Evolutionary conservation across 371 early-diverging fungal species (phyloP), one percentile per base, ranked within the genome.

Genomic region (Mucor velutinosus): DNA sequence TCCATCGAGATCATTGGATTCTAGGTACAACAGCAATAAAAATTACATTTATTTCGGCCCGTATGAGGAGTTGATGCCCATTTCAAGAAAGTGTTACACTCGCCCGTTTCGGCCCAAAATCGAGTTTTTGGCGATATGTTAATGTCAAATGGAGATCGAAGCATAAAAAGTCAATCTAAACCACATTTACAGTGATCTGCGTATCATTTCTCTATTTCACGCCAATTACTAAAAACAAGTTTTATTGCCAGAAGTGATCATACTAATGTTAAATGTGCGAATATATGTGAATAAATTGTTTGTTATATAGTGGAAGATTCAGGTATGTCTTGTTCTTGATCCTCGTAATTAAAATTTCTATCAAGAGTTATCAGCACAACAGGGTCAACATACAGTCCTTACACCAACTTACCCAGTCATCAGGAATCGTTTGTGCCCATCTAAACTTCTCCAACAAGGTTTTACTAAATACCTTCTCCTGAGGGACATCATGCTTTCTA

Each of bases 361-460:
- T 5, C n/a, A 8, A 35, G 35, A 35, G 11, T 30, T 30, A 30
- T 30, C 30, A 30, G 30, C 6, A 33, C 33, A 33, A 33, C 33
- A 33, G 1, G 33, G 7, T 33, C 33, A 33, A 33, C 4, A 33
- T 41, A 1, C 37, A 37, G 14, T 4, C 6, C n/a, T n/a, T n/a
- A n/a, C n/a, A n/a, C n/a, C 17, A 17, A 41, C 41, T 75, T 74
- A 80, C 81, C 94, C 94, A 95, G 49, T 90, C 76, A 7, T 69
- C 80, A 73, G 90, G 91, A 7, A 91, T 92, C 0, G 83, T 86
- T 76, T 91, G 83, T 25, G 99, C 98, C 99, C 99, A 98, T 77
- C 93, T 92, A 81, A 99, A 99, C 81, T 99, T 99, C 25, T 95
- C 95, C 17, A 93, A 77, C 70, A 98, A 76, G 1, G 92, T 92